Percentiles rank a stretch among this genome's conserved stretches.
phyloP scores from a whole-genome alignment of 108 stramenopile genomes.

The Nitzschia sp. region DNA sequence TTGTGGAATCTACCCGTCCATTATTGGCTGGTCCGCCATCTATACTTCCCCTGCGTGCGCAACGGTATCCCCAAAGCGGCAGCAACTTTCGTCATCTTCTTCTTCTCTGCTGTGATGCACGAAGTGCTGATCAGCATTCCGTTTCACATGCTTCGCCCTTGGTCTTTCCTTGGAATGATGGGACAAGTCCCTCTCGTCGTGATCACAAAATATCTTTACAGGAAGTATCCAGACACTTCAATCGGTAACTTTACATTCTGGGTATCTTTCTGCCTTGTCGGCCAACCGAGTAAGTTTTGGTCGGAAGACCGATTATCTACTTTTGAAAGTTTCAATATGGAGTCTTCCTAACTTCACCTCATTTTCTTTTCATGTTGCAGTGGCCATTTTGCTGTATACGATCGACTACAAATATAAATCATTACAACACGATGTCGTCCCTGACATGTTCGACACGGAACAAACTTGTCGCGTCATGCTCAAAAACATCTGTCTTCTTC shows the following conservation, averaged over 20 bases:
- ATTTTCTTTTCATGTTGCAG: not conserved
- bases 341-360: not conserved
- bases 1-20: constrained; percentile 96
- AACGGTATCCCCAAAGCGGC: constrained; percentile 61
- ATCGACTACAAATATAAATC: constrained; percentile 61
- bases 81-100: constrained; percentile 84
- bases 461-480: not conserved
- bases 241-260: constrained; percentile 86
- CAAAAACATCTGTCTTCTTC: not conserved
- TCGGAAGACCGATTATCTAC: not conserved
- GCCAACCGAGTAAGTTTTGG: constrained; percentile 60
- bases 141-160: constrained; percentile 79
- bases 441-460: not conserved
- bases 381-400: constrained; percentile 81
- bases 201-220: constrained; percentile 76
- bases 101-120: constrained; percentile 90
- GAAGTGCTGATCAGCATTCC: constrained; percentile 90
- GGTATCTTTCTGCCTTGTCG: constrained; percentile 81
- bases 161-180: constrained; percentile 93
- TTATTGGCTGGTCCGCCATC: constrained; percentile 91
- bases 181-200: constrained; percentile 87
- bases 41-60: constrained; percentile 87
- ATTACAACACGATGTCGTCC: not conserved
- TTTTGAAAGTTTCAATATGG: not conserved
- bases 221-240: constrained; percentile 50